These are phyloP conservation scores for Fusarium sp. DNA, from an alignment of 2,329 filamentous ascomycete genomes.

Conservation along the genomic window DNA sequence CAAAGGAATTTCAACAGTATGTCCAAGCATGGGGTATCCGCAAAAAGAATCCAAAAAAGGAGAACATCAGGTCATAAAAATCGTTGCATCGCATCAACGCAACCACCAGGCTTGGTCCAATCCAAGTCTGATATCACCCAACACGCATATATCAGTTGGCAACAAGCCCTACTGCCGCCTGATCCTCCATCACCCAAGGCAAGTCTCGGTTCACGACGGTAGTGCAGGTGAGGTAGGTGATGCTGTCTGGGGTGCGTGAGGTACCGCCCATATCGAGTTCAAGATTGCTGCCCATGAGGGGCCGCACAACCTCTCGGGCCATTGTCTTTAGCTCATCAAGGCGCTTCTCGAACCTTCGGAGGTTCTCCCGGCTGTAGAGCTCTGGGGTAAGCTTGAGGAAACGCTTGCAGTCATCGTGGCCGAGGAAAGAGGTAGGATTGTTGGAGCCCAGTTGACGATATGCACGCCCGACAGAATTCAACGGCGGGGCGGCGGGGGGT, in stretches of 20 bases:
- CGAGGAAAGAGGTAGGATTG: slow-evolving; percentile 72
- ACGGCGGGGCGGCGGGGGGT: slow-evolving; percentile 58
- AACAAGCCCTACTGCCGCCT: slow-evolving; percentile 30
- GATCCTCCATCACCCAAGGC: slow-evolving; percentile 61
- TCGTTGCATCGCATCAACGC: slow-evolving; percentile 41
- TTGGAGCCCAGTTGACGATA: slow-evolving; percentile 81
- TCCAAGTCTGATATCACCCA: slow-evolving; percentile 6
- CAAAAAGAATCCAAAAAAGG: slow-evolving; percentile 36
- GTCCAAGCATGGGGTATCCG: slow-evolving; percentile 45
- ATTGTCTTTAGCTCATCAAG: slow-evolving; percentile 90
- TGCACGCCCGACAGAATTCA: slow-evolving; percentile 75
- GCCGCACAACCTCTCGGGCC: slow-evolving; percentile 84
- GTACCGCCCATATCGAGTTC: slow-evolving; percentile 76
- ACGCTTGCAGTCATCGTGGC: slow-evolving; percentile 88
- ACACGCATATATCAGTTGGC: slow-evolving; percentile 16
- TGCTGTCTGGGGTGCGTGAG: slow-evolving; percentile 57
- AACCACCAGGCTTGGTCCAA: slow-evolving; percentile 19
- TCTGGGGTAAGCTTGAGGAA: slow-evolving; percentile 88
- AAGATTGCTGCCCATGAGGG: slow-evolving; percentile 86
- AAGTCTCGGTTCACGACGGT: slow-evolving; percentile 62
- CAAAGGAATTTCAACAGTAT: slow-evolving; percentile 35
- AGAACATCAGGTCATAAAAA: slow-evolving; percentile 43
- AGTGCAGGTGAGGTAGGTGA: slow-evolving; percentile 66
- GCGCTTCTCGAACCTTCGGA: slow-evolving; percentile 85
- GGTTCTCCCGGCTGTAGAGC: slow-evolving; percentile 86